These are phyloP conservation scores for Termitomyces eurrhizus DNA, from an alignment of 768 basidiomycete species.

Conservation along the genomic window DNA sequence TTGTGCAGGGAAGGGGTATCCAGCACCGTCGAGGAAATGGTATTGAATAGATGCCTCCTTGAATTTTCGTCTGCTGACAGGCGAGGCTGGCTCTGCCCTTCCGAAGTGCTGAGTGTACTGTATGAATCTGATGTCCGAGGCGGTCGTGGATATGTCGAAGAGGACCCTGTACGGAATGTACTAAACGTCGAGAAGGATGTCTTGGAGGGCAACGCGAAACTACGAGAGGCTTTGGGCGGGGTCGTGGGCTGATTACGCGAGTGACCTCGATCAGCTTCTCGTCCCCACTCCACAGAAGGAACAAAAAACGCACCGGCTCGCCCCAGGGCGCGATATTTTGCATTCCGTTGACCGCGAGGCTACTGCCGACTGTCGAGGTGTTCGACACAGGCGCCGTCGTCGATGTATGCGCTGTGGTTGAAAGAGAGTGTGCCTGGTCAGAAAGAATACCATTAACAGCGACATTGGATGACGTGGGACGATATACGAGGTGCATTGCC, in stretches of 20 bases:
- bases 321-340: conserved; percentile 15
- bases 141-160: conserved; percentile 25
- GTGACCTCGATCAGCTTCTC: not conserved
- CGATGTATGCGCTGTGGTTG: conserved; percentile 1
- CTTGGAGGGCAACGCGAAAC: conserved; percentile 37
- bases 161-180: conserved; percentile 26
- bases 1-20: conserved; percentile 29
- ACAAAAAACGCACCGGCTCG: conserved; percentile 18
- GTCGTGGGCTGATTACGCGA: conserved; percentile 33
- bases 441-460: not conserved
- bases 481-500: conserved; percentile 14
- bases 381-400: conserved; percentile 3
- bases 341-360: conserved; percentile 3
- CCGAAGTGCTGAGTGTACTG: conserved; percentile 28
- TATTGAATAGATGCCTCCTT: conserved; percentile 22
- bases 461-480: conserved; percentile 4
- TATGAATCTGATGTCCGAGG: conserved; percentile 34
- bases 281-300: not conserved
- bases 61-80: conserved; percentile 29
- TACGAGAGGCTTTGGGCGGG: conserved; percentile 35
- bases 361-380: not conserved
- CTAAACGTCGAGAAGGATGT: conserved; percentile 30
- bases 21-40: conserved; percentile 22
- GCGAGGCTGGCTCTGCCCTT: conserved; percentile 20
- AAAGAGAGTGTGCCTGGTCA: conserved; percentile 7